Base-by-base conservation (phyloP, 73 alveolate genomes). In the Paramecium caudatum region DNA sequence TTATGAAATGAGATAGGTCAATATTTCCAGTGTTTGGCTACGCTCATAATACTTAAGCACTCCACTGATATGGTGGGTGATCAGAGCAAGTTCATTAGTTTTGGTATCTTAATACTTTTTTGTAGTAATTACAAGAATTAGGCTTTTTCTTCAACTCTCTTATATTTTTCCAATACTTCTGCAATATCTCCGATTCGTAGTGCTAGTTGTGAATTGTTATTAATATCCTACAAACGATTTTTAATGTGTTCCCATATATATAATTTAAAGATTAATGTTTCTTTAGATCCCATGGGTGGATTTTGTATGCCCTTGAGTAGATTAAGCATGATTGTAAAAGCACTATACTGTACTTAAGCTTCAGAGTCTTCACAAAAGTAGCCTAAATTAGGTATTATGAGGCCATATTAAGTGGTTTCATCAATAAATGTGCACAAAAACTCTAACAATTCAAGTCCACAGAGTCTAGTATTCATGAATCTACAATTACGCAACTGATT, bases 381-480 rank as follows among this genome's bases (percentile, higher is more conserved):
- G 17, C 88, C 39, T 10, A 74, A 41, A 27, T 30, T 41, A 3
- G 88, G 88, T 68, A 74, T 37, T 5, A 45, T 21, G 32, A 41
- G 21, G 43, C 19, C 3, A 8, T 74, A 74, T 0, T 34, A 39
- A 7, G 55, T 19, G 36, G 36, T 37, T 41, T 74, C 88, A 37
- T 74, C 88, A 3, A 27, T 12, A 16, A 16, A 23, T 19, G 17
- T 5, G n/a, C 43, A 19, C 21, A 74, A 43, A 30, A 37, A 74
- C 19, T 74, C 88, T 12, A 74, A 19, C 36, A 74, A 41, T 74
- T 74, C 88, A 4, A 74, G 19, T 74, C 69, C 88, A 23, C 88
- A 74, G 13, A 74, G 19, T 74, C 47, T 74, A 3, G 55, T 74
- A 21, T 74, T 16, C 88, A 74, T 74, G 21, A 41, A 74, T 41